Conservation (phyloP, 164 flowering plant species). For the Aristolochia californica region DNA sequence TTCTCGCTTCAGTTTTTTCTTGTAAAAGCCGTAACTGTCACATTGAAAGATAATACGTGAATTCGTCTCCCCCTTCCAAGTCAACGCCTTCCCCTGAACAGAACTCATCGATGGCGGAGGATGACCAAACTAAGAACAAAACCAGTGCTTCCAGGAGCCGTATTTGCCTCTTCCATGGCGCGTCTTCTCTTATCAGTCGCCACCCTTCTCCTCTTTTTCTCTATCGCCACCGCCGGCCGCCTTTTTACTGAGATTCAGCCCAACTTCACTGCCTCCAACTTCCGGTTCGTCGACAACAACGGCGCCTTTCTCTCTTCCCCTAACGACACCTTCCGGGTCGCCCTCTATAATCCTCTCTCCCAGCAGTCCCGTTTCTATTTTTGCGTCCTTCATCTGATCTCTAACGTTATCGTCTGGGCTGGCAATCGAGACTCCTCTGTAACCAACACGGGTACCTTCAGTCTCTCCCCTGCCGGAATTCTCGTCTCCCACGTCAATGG, state of each 20-base stretch:
- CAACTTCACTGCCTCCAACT: slow-evolving; percentile 53
- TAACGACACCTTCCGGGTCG: slow-evolving; percentile 48
- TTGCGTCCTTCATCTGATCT: slow-evolving; percentile 47
- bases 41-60: background rate
- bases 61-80: background rate
- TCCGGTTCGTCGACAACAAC: slow-evolving; percentile 30
- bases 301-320: slow-evolving; percentile 59
- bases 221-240: slow-evolving; percentile 3
- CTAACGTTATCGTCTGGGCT: slow-evolving; percentile 64
- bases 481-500: slow-evolving; percentile 26
- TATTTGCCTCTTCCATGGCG: background rate
- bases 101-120: background rate
- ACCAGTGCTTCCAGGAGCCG: background rate
- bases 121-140: background rate
- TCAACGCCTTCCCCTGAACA: background rate
- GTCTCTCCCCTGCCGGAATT: slow-evolving; percentile 42
- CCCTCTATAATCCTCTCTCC: slow-evolving; percentile 41
- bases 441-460: slow-evolving; percentile 37
- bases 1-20: background rate
- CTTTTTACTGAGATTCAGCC: slow-evolving; percentile 25
- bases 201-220: background rate
- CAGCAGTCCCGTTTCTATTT: slow-evolving; percentile 38
- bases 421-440: slow-evolving; percentile 60
- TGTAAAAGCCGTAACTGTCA: background rate
- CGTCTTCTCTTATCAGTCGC: too few relatives aligned